Percentiles rank a stretch among this genome's conserved stretches.
These are phyloP conservation scores for Cladosporium sp. DNA, from an alignment of 2,329 filamentous ascomycete genomes.

Conservation along the genomic window DNA sequence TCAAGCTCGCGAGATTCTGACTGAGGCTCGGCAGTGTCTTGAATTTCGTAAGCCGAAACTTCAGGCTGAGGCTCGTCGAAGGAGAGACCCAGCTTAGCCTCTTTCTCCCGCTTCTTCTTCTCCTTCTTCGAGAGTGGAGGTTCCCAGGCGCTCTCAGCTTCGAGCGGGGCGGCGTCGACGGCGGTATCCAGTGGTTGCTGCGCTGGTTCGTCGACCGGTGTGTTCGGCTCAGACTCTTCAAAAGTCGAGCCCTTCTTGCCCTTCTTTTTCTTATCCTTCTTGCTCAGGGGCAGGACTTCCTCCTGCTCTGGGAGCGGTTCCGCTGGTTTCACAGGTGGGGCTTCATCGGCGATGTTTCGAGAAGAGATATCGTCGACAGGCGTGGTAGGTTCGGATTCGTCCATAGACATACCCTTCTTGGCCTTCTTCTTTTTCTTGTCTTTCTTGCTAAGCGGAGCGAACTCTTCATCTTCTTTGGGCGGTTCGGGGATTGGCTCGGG, in stretches of 20 bases:
- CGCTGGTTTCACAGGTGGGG: slow-evolving; percentile 8
- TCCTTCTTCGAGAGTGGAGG: slow-evolving; percentile 31
- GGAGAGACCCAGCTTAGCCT: not conserved
- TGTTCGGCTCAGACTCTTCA: slow-evolving; percentile 1
- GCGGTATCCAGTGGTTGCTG: not conserved
- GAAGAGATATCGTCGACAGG: not conserved
- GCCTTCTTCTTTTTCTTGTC: slow-evolving; percentile 36
- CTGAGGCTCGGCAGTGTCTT: slow-evolving; percentile 2
- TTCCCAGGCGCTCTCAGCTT: slow-evolving; percentile 25
- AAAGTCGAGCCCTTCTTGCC: slow-evolving; percentile 37
- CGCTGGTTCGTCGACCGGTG: slow-evolving; percentile 22
- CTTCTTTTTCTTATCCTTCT: slow-evolving; percentile 45
- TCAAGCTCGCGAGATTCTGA: slow-evolving; percentile 11
- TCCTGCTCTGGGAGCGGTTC: not conserved
- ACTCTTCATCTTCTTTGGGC: slow-evolving; percentile 26
- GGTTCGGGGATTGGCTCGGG: slow-evolving; percentile 4
- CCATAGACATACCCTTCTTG: slow-evolving; percentile 26
- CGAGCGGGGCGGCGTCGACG: not conserved
- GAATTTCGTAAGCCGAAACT: not conserved
- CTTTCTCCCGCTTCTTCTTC: slow-evolving; percentile 34
- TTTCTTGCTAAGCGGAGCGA: slow-evolving; percentile 6
- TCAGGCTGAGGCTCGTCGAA: not conserved
- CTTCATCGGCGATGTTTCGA: slow-evolving; percentile 17
- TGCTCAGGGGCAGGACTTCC: slow-evolving; percentile 35
- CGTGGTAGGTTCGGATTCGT: slow-evolving; percentile 4